Evolutionary conservation across 1,284 basidiomycete species (phyloP).

Genomic region (Puccinia hordei): DNA sequence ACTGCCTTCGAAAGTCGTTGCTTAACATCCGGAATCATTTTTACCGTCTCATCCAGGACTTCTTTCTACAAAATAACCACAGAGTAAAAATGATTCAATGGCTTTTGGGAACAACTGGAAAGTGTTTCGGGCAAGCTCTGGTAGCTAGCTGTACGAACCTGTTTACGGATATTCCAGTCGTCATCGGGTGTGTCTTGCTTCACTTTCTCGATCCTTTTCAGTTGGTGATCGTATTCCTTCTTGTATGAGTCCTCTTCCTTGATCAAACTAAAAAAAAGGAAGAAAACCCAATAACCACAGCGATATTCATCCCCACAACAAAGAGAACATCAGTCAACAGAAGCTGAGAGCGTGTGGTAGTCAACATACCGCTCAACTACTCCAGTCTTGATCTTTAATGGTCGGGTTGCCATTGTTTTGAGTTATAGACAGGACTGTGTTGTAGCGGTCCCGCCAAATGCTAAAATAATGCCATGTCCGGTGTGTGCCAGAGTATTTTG

Average conservation of each 20-base stretch:
- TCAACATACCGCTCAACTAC: constrained; percentile 69
- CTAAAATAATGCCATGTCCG: too few species aligned
- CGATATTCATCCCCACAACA: neutral
- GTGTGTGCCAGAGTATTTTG: too few species aligned
- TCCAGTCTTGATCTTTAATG: constrained; percentile 79
- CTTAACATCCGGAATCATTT: constrained; percentile 74
- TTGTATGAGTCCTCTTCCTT: constrained; percentile 74
- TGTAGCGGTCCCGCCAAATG: too few species aligned
- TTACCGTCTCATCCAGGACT: constrained; percentile 74
- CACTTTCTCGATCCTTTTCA: constrained; percentile 68
- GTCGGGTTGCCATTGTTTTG: constrained; percentile 57
- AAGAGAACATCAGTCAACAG: neutral
- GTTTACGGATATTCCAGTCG: constrained; percentile 74
- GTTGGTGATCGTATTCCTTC: constrained; percentile 69
- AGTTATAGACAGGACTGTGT: too few species aligned
- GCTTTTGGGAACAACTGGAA: too few species aligned
- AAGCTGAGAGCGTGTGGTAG: neutral
- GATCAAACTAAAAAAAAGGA: constrained; percentile 64
- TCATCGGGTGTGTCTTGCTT: constrained; percentile 70
- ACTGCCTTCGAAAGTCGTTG: constrained; percentile 67
- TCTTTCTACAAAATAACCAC: constrained; percentile 63
- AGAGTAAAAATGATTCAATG: neutral
- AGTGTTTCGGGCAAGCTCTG: neutral
- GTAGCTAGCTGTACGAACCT: constrained; percentile 66
- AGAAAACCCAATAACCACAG: neutral